These are phyloP conservation scores for Parmelia sp. DNA, from an alignment of 495 filamentous ascomycete genomes.

Conservation along the genomic window DNA sequence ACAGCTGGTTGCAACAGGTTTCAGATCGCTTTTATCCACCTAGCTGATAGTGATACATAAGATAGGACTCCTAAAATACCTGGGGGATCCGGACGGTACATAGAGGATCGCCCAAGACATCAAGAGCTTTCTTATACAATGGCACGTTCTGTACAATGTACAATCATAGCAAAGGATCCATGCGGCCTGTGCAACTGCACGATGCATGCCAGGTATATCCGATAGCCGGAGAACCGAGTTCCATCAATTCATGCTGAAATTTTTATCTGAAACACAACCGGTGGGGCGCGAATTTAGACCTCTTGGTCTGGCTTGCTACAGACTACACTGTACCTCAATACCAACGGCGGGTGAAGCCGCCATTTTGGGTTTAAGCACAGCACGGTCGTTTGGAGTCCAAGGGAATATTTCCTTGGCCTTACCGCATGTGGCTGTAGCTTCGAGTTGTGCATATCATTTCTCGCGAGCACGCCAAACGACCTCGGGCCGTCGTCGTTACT, in stretches of 20 bases:
- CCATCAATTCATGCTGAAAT: background rate
- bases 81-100: background rate
- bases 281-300: background rate
- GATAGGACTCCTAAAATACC: no score
- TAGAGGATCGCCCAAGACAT: background rate
- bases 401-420: background rate
- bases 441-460: background rate
- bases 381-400: background rate
- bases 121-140: background rate
- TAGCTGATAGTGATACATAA: no score
- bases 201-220: background rate
- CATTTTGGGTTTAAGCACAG: conserved; percentile 2
- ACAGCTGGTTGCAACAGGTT: background rate
- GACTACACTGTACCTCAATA: no score
- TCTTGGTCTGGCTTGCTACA: background rate
- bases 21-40: background rate
- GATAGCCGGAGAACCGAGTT: background rate
- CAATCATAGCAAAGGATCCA: background rate
- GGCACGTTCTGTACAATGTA: background rate
- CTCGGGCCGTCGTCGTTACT: background rate
- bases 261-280: conserved; percentile 13
- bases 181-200: background rate
- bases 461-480: background rate
- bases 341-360: conserved; percentile 4
- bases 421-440: background rate